Evolutionary conservation across 495 filamentous ascomycete genomes (phyloP), one percentile per base, ranked within the genome.

Genomic region (Aspergillus sclerotioniger): DNA sequence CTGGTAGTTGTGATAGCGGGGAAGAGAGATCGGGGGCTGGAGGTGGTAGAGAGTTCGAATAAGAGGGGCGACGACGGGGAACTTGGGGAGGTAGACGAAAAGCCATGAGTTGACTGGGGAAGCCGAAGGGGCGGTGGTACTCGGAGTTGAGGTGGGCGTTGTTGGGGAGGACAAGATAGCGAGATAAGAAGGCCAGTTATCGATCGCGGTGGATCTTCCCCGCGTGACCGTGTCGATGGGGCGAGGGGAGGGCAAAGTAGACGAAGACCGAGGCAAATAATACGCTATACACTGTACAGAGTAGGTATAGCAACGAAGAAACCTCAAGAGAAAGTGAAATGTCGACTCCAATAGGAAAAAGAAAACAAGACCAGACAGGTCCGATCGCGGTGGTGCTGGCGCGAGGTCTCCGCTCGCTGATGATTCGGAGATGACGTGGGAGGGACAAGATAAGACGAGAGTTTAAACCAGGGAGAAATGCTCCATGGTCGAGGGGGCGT

Each of bases 11-110:
- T 5, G 65, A 48, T 6, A 65, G 56, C 33, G 74, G 66, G 35
- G 76, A 67, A 5, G 76, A 75, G 39, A 68, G 60, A 43, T 74
- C 70, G 16, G 77, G 65, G 3, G 63, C 32, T 6, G 75, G 67
- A 17, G 73, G 72, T 13, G 74, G 70, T 55, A 81, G 79, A 12
- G 81, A 69, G 8, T 76, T 60, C n/a, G 78, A 71, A 66, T 80
- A 78, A 29, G 82, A 80, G 28, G 77, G 76, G 63, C 82, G 78
- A 54, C 86, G 86, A 44, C 80, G 84, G 57, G 82, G 77, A 46
- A 83, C 83, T 61, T 84, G 85, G 45, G 82, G 83, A 59, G 90
- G 86, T 62, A 91, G 86, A 33, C 87, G 90, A 71, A 96, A 94
- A 4, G 92, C 92, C 92, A 96, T 96, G 60, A 46, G 37, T 61